Evolutionary conservation across 805 yeast genomes (phyloP), one percentile per base, ranked within the genome.

Genomic region (Pichia sporocuriosa): DNA sequence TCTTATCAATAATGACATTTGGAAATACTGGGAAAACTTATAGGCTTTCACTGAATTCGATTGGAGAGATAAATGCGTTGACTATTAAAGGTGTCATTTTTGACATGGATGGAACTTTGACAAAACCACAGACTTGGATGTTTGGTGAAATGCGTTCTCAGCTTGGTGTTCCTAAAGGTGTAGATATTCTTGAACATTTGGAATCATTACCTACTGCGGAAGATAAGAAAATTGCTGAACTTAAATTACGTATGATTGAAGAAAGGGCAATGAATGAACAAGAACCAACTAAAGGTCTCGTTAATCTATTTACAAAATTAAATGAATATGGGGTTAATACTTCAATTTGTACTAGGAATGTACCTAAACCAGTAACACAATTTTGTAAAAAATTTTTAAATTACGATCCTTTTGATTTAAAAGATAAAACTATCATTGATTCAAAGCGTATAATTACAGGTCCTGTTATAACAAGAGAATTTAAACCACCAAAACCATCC

Each of bases 71-170:
- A 17, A 17, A 12, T 10, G 37, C 25, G 4, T 16, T 33, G 6
- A 25, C 35, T 13, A 21, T 47, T n/a, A 38, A 63, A 33, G 85
- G 85, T 0, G 55, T 83, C 6, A 66, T 83, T 1, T 83, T 83
- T 54, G 90, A 83, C 52, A 82, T 83, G 90, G 90, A 83, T 55
- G 89, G 89, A 5, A 83, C 90, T 0, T 55, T 83, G 41, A 77
- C 84, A 48, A 61, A 73, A 12, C 86, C 87, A 1, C 86, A 80
- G 44, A 58, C 66, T 1, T 54, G 58, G 52, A 64, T 64, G 68
- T 64, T 64, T 43, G 47, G 50, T 11, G 76, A 75, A 35, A 80
- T 81, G 86, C 66, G 86, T 43, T 64, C 67, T 17, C 79, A 79
- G 0, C 61, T 81, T 20, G 54, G 12, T 32, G 51, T 24, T 63